phyloP scores from a whole-genome alignment of 208 protist genomes.

The Trypanosoma caninum region DNA sequence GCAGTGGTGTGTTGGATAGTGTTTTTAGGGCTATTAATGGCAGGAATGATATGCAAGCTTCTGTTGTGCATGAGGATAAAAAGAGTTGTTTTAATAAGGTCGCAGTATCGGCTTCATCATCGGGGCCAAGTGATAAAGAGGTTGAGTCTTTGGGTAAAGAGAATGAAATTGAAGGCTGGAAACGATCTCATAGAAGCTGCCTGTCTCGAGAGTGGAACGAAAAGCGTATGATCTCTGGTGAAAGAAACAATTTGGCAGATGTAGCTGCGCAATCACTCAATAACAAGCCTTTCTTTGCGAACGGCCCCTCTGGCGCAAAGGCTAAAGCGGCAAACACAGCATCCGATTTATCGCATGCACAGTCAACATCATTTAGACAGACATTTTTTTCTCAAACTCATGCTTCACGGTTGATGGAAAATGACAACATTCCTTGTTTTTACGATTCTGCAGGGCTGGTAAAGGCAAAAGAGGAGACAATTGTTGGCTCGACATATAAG shows the following conservation, averaged over 20 bases:
- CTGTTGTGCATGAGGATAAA: too few species aligned
- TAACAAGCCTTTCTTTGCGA: background rate
- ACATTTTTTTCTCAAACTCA: constrained; percentile 2
- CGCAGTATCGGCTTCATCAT: too few species aligned
- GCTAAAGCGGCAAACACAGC: background rate
- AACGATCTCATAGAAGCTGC: too few species aligned
- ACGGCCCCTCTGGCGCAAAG: background rate
- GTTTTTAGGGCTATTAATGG: constrained; percentile 26
- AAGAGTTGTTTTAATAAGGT: too few species aligned
- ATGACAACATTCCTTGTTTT: constrained; percentile 82
- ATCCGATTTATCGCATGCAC: background rate
- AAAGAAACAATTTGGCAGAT: background rate
- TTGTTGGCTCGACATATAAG: constrained; percentile 41
- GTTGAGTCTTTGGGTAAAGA: too few species aligned
- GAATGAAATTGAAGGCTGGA: too few species aligned
- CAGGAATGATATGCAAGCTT: constrained; percentile 30
- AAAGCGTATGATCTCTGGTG: background rate
- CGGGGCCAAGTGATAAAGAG: too few species aligned
- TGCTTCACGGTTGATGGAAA: constrained; percentile 23
- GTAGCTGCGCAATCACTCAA: background rate
- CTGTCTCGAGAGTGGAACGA: background rate
- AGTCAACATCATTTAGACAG: background rate
- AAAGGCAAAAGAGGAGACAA: constrained; percentile 31
- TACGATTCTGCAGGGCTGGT: constrained; percentile 72
- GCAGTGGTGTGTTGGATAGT: background rate